Evolutionary conservation across 225 moss, liverwort and hornwort genomes (phyloP).

Genomic region (Pseudisothecium myosuroides): DNA sequence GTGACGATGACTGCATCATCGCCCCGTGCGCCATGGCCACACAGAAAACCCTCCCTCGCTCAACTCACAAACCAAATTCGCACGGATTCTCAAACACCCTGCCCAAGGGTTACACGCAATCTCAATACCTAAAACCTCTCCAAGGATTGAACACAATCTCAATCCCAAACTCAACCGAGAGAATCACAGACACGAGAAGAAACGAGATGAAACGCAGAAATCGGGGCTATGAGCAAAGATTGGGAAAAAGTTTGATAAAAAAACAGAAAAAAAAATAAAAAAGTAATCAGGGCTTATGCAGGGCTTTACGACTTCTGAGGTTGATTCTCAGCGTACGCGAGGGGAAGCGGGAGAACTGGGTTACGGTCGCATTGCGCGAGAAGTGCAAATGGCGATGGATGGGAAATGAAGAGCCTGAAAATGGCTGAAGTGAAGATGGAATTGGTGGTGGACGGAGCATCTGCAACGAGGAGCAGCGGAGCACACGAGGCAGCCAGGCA

Average conservation of each 20-base stretch:
- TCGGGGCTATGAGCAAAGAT: not conserved
- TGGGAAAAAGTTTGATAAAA: not conserved
- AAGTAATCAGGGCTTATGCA: not conserved
- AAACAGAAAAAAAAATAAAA: not conserved
- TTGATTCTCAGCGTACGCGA: not conserved
- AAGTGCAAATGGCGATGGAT: not conserved
- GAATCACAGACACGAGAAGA: not conserved
- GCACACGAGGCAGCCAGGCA: not conserved
- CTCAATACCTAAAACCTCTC: not conserved
- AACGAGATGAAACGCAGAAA: not conserved
- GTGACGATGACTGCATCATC: conserved; percentile 9
- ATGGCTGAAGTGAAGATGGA: not conserved
- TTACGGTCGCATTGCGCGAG: not conserved
- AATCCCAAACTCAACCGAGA: not conserved
- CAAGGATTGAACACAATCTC: not conserved
- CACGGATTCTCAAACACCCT: not conserved
- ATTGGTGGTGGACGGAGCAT: not conserved
- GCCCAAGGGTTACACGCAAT: not conserved
- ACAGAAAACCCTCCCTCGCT: not conserved
- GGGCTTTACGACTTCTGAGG: not conserved
- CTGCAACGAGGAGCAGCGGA: not conserved
- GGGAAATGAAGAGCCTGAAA: not conserved
- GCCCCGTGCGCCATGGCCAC: conserved; percentile 19
- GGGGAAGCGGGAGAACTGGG: not conserved
- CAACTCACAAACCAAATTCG: not conserved